Evolutionary conservation across 2,329 filamentous ascomycete genomes (phyloP).

Genomic region (Colletotrichum navitas): DNA sequence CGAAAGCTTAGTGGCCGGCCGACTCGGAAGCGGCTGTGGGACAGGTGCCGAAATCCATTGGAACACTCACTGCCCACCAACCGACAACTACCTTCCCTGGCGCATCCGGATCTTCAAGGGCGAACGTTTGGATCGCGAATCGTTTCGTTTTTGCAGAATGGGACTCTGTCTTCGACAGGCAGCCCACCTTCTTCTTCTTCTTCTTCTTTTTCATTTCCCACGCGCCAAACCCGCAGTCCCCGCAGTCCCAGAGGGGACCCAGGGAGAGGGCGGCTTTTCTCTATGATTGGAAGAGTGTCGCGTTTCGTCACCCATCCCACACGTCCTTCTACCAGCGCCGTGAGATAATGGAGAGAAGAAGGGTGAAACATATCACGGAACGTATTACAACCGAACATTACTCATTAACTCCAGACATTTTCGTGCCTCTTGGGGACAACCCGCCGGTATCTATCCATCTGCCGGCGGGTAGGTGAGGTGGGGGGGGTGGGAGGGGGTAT

Average conservation of each 20-base stretch:
- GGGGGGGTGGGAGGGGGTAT: too few species aligned
- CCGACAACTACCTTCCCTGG: not conserved
- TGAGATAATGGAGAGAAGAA: not conserved
- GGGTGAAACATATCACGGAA: not conserved
- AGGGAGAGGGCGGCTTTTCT: too few species aligned
- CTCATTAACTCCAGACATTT: not conserved
- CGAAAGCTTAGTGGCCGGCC: not conserved
- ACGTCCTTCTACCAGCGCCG: too few species aligned
- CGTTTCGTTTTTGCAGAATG: not conserved
- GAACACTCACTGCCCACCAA: not conserved
- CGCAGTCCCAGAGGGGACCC: too few species aligned
- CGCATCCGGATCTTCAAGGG: not conserved
- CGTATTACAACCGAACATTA: not conserved
- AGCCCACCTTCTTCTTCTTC: not conserved
- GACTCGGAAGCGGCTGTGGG: not conserved
- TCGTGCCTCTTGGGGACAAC: not conserved
- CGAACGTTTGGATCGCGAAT: not conserved
- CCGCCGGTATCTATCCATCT: not conserved
- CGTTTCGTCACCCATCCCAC: too few species aligned
- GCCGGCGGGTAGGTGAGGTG: too few species aligned
- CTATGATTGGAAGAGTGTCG: too few species aligned
- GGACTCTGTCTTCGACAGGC: not conserved
- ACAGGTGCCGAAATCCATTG: not conserved
- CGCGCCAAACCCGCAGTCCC: not conserved
- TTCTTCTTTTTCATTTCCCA: too few species aligned